Evolutionary conservation across 768 basidiomycete genomes (phyloP).

Genomic region (Psilocybe tampanensis): DNA sequence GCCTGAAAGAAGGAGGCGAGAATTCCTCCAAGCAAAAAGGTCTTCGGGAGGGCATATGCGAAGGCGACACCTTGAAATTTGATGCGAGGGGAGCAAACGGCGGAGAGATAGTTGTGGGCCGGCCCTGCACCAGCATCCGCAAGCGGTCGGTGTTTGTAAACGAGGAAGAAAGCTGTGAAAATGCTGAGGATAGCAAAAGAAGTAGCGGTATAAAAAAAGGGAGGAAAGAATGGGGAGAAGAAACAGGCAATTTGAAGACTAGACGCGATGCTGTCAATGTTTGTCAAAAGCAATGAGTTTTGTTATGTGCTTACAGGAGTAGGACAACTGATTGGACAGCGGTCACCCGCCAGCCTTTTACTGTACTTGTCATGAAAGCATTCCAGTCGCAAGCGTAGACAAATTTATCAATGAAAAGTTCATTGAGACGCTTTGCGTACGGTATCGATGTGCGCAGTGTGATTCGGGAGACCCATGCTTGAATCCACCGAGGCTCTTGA

Average conservation of each 20-base stretch:
- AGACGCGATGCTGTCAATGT: background rate
- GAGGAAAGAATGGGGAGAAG: slow-evolving; percentile 28
- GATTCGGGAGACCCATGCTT: slow-evolving; percentile 34
- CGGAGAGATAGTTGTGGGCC: slow-evolving; percentile 42
- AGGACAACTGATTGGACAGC: slow-evolving; percentile 27
- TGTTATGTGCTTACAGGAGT: slow-evolving; percentile 26
- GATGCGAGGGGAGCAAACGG: slow-evolving; percentile 36
- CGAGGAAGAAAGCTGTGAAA: slow-evolving; percentile 33
- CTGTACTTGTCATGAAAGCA: slow-evolving; percentile 43
- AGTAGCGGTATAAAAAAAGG: slow-evolving; percentile 34
- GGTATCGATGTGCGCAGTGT: slow-evolving; percentile 49
- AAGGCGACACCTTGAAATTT: slow-evolving; percentile 55
- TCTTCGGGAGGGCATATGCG: slow-evolving; percentile 54
- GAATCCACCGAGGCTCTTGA: slow-evolving; percentile 36
- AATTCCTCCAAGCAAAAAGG: slow-evolving; percentile 52
- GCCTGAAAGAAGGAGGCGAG: slow-evolving; percentile 35
- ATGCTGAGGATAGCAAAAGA: slow-evolving; percentile 37
- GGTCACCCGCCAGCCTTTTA: slow-evolving; percentile 53
- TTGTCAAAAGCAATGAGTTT: background rate
- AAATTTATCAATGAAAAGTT: slow-evolving; percentile 55
- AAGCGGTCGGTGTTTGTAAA: slow-evolving; percentile 40
- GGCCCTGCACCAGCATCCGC: slow-evolving; percentile 34
- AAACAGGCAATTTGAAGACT: slow-evolving; percentile 39
- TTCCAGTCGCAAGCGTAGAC: slow-evolving; percentile 59
- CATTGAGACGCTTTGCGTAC: slow-evolving; percentile 44